Evolutionary conservation across 306 rosid genomes (phyloP), one percentile per base, ranked within the genome.

Genomic region (apple (Malus domestica)): DNA sequence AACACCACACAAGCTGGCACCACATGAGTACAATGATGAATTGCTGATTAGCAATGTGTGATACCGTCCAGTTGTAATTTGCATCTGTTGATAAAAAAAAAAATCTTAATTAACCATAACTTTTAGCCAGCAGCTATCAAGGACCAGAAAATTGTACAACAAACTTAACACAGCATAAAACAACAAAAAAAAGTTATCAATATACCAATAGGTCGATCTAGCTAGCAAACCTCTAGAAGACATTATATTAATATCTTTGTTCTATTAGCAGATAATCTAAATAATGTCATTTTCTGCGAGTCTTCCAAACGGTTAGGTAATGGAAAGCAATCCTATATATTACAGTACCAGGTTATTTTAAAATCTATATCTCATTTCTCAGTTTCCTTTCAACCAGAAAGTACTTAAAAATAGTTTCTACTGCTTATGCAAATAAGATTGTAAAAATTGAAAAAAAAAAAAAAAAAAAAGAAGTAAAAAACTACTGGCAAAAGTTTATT

Each of bases 1-100:
- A 77, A 90, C 93, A 59, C 98, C 97, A 76, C 91, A 91, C 83
- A 91, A 89, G 68, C 92, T 85, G 78, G 92, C 90, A 80, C 96
- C 98, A 68, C 97, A 91, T 15, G 98, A 89, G 79, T 94, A 94
- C 49, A 92, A 91, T 27, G 95, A 85, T 38, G 96, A 88, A 66
- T 89, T 89, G 71, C 88, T 83, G 86, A 90, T 90, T 75, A 92
- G 81, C 73, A 94, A 80, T 22, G 98, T 94, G 82, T 92, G 96
- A 84, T 89, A 91, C 73, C 87, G 90, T 79, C 97, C 97, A 1
- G 97, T 92, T 44, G 92, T 87, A 73, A 91, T 82, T 85, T 91
- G 97, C 97, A 94, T 94, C 97, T 91, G 93, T 81, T 82, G 79
- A 84, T 67, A 75, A 70, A 80, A 69, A 14, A 70, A 69, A 14